A percentile compares a stretch with the other conserved stretches of the same genome.
Conservation (phyloP, 2,329 filamentous ascomycete species). For the Cytospora chrysosperma region DNA sequence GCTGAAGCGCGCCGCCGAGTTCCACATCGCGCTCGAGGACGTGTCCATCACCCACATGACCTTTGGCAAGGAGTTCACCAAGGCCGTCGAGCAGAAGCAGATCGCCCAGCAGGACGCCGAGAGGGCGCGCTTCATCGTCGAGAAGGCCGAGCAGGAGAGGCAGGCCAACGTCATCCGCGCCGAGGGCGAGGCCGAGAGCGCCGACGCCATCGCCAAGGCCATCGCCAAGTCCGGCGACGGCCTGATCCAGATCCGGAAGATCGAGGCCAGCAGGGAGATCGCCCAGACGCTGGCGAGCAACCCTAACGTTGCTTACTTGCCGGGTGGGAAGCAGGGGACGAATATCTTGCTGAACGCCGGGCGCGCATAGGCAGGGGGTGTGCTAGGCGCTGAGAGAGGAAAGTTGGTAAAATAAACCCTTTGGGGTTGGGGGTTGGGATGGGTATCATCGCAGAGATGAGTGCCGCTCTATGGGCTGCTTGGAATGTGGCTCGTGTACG, state of each 20-base stretch:
- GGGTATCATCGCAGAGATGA: conserved; percentile 1
- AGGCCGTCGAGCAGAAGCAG: conserved; percentile 99
- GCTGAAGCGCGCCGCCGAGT: conserved; percentile 88
- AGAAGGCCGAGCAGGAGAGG: conserved; percentile 97
- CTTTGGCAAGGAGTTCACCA: conserved; percentile 97
- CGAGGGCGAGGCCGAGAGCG: conserved; percentile 95
- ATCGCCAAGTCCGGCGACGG: conserved; percentile 93
- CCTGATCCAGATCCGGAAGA: conserved; percentile 91
- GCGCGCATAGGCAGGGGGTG: conserved; percentile 35
- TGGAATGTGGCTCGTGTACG: conserved; percentile 14
- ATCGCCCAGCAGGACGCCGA: conserved; percentile 99
- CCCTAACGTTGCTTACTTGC: conserved; percentile 94
- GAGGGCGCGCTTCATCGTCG: conserved; percentile 95
- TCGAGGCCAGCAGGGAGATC: conserved; percentile 95
- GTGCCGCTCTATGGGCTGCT: conserved; percentile 8
- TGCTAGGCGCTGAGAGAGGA: neutral
- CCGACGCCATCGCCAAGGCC: conserved; percentile 91
- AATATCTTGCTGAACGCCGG: conserved; percentile 55
- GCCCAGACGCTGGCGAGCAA: conserved; percentile 85
- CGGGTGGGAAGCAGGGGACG: conserved; percentile 68
- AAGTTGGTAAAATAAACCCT: neutral
- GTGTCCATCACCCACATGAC: conserved; percentile 99
- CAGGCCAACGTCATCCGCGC: conserved; percentile 98
- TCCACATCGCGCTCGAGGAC: conserved; percentile 98
- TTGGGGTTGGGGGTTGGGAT: neutral